These are phyloP conservation scores for Hordeum vulgare DNA, from an alignment of 176 grass and related monocot genomes.

Conservation along the genomic window MorexV3_pseudomolecules_assembly NC_058519.1:615496781-615497280, in stretches of 20 bases:
- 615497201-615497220: background rate
- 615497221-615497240: background rate
- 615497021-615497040: background rate
- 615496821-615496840: background rate
- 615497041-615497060: background rate
- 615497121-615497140: background rate
- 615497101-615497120: background rate
- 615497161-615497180: conserved; percentile 5
- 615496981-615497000: background rate
- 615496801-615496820: background rate
- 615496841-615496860: background rate
- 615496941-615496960: background rate
- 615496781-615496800: background rate
- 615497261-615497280: background rate
- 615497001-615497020: background rate
- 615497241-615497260: conserved; percentile 10
- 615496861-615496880: too few species aligned
- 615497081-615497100: background rate
- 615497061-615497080: background rate
- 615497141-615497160: background rate
- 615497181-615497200: background rate
- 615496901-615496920: background rate
- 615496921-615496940: background rate
- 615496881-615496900: background rate
- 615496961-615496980: background rate